Base-by-base conservation (phyloP, 73 alveolate species). In the Paramecium caudatum region DNA sequence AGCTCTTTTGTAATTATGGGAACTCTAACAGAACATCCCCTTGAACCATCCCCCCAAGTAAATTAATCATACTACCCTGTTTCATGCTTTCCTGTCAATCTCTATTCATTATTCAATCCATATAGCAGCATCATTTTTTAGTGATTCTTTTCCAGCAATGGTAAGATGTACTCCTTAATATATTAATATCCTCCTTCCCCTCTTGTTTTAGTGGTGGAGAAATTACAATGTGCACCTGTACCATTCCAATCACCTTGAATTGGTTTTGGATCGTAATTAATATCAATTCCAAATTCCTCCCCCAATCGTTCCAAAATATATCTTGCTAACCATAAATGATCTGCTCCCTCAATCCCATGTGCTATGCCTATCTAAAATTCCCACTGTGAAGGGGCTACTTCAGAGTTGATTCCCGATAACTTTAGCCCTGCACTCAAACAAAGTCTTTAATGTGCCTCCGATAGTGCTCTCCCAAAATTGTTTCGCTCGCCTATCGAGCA, bases 321-420 rank as follows among this genome's bases (percentile, higher is more conserved):
- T 82, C 99, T 93, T 0, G 99, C 97, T 85, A 96, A 91, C 98
- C 98, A 96, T 61, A 96, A 78, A 47, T 96, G 98, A 61, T 96
- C 99, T 15, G 97, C 98, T 74, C 91, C 83, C 32, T 94, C 97
- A 8, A 96, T 95, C 1, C 99, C 98, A 27, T 92, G 93, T 46
- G 96, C 92, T 23, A 97, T 95, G 7, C 98, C 99, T 23, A 95
- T 82, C 88, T 96, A 92, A 91, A 84, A 95, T 61, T 96, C 99
- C 99, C 99, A 97, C 91, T 97, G 94, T 10, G 98, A 96, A 25
- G 99, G 99, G 94, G 93, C 94, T 16, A 93, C 98, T 55, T 97
- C 99, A 33, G 95, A 96, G 55, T 97, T 97, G 62, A 95, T 94
- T 15, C 98, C 99, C 3, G 98, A 91, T 16, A 97, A 94, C 43